Base-by-base conservation (phyloP, 805 yeast species). In the Starmera dryadoides region DNA sequence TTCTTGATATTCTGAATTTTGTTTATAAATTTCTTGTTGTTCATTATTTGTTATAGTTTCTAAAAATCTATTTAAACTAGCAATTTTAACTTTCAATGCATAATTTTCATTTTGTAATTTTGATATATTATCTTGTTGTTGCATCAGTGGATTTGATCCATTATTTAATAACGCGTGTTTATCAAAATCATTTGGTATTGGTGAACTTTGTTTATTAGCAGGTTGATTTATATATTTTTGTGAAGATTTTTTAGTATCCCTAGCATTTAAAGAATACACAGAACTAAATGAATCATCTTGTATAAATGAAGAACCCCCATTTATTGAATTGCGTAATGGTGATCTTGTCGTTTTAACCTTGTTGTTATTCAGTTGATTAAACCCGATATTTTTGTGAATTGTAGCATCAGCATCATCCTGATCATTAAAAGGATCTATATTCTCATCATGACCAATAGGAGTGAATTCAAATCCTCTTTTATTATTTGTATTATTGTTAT, bases 1-100 rank as follows among this genome's bases (percentile, higher is more conserved):
- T 20, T 55, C 57, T 31, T 53, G 56, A 6, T 53, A 46, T 15
- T 59, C 58, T 11, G 66, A 59, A 41, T 68, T 68, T 42, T 64
- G 64, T 39, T 53, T 54, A 26, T 63, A 58, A 37, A 67, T 46
- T 25, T 59, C 62, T 29, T 58, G 56, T 33, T 64, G 64, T 29
- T 66, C 68, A 32, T 60, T 60, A 16, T 66, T 70, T 4, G 70
- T 42, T 7, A 53, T 52, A 18, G 64, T 63, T 36, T 64, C 59
- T 32, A 67, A 53, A 37, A 58, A 65, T 47, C 62, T 58, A 5
- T 64, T 62, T 23, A 68, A 52, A 4, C 69, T 64, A 2, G 71
- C 67, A 30, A 69, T 56, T 42, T 68, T 66, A 28, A 69, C 58
- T 44, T 68, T 70, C 45, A 70, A 54, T 38, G 65, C 66, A 46